Base-by-base conservation (phyloP, 2,329 filamentous ascomycete genomes). In the Rhytidhysteron rufulum region DNA sequence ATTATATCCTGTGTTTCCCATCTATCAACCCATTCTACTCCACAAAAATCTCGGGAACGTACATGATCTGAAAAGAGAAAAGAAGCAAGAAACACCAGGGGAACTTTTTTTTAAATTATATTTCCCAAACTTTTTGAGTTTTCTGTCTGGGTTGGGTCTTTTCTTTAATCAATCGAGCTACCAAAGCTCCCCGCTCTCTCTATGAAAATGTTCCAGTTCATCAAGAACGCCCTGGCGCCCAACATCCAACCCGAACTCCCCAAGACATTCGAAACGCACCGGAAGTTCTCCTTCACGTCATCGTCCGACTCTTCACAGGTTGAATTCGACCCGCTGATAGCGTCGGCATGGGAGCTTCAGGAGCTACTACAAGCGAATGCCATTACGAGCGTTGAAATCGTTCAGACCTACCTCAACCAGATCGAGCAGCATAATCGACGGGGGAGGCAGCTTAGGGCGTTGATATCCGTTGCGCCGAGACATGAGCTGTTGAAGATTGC, bases 401-500 rank as follows among this genome's bases (percentile, higher is more conserved):
- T 65, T 21, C 54, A 62, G 30, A 38, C 56, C 13, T 63, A 63
- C 45, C 42, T 65, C 17, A 50, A 54, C 11, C 55, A 63, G 30
- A 65, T 63, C 37, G 60, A 62, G 27, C 41, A 56, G 37, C 61
- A 65, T 37, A 65, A 65, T 43, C 50, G 60, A 34, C 50, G 57
- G 45, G 61, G 61, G 6, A 46, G 61, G 10, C 59, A 65, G 36
- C 37, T 65, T 27, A 47, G 57, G 29, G 67, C 67, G 5, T 38
- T 69, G 38, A 65, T 69, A 18, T 63, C 59, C 2, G 55, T 66
- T 2, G 62, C 65, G 20, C 67, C 68, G 7, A 55, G 53, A 42
- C 55, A 66, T 39, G 49, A 62, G 22, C 48, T 66, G 7, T 32
- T 70, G 11, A 53, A 54, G 27, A 58, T 55, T 41, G 69, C 69